Evolutionary conservation across 768 basidiomycete genomes (phyloP), one percentile per base, ranked within the genome.

Genomic region (Phlebiopsis flavidoalba): DNA sequence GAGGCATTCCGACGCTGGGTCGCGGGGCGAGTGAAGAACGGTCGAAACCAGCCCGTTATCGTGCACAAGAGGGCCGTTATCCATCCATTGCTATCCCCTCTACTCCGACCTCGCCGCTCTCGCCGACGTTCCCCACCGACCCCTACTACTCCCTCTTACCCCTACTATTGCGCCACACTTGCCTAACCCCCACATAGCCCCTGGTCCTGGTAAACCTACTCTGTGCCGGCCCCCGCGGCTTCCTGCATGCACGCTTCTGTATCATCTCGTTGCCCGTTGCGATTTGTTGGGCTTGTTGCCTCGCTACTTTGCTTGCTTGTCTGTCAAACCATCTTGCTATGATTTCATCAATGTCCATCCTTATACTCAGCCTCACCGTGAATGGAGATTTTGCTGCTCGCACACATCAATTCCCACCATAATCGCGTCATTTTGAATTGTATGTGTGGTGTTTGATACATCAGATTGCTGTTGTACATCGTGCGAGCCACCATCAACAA

Each of bases 1-100:
- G 70, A 68, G 2, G 67, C 58, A 46, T 77, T 77, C 63, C 66
- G 67, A 37, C 55, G 59, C 43, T 77, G 76, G 76, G 65, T 76
- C 54, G 69, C 64, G 36, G 65, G 64, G 14, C 65, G 74, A 11
- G 61, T 76, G 12, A 68, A 71, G 60, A 71, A 67, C 50, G 74
- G 74, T 22, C 67, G 73, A 35, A 77, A 76, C 59, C 60, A 70
- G 26, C 75, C 74, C 2, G 57, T 77, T 50, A 72, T 72, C 22
- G 74, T 72, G 19, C 22, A 53, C 19, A 57, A 53, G 61, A 62
- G 53, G 36, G 35, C 50, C 4, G 17, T n/a, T n/a, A 58, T 8
- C 26, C 53, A 15, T 17, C 15, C 19, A 24, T 21, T 14, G 1
- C 35, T 12, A 52, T 24, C 21, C 61, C 61, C 4, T 47, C 57